A percentile compares a stretch with the other conserved stretches of the same genome.
These are phyloP conservation scores for Magnusiomyces fungicola DNA, from an alignment of 1,139 yeast species.

Conservation along the genomic window DNA sequence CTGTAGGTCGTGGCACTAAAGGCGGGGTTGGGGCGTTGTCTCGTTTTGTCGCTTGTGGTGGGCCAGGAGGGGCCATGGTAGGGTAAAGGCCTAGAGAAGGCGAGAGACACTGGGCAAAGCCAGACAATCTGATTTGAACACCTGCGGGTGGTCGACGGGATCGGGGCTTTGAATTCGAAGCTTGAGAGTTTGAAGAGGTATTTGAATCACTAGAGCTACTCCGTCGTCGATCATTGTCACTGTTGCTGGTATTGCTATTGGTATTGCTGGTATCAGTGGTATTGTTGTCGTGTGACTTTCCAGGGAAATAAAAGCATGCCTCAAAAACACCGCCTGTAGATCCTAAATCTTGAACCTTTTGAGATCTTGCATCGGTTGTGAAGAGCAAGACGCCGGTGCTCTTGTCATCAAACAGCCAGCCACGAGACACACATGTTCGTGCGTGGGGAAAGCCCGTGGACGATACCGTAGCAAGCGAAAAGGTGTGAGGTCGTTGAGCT, in stretches of 20 bases:
- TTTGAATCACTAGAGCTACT: not conserved
- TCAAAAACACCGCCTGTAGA: constrained; percentile 50
- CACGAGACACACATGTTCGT: constrained; percentile 66
- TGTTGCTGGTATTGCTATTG: not conserved
- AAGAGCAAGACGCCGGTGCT: constrained; percentile 61
- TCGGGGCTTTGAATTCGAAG: not conserved
- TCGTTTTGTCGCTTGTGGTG: constrained; percentile 3
- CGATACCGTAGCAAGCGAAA: constrained; percentile 66
- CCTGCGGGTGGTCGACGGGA: not conserved
- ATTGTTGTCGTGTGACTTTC: no score
- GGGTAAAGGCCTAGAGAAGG: not conserved
- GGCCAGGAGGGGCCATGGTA: not conserved
- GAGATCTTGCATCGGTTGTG: constrained; percentile 66
- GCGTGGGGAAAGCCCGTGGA: constrained; percentile 49
- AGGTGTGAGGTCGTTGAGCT: constrained; percentile 33
- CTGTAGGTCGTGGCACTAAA: not conserved
- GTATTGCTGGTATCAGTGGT: no score
- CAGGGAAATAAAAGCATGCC: constrained; percentile 65
- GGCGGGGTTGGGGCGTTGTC: not conserved
- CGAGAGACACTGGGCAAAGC: constrained; percentile 41
- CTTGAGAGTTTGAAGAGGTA: not conserved
- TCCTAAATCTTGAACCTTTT: constrained; percentile 49
- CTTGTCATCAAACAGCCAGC: constrained; percentile 65
- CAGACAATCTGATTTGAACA: constrained; percentile 48
- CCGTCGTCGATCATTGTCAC: not conserved